These are phyloP conservation scores for Aspergillus persii DNA, from an alignment of 2,329 filamentous ascomycete species.

Conservation along the genomic window DNA sequence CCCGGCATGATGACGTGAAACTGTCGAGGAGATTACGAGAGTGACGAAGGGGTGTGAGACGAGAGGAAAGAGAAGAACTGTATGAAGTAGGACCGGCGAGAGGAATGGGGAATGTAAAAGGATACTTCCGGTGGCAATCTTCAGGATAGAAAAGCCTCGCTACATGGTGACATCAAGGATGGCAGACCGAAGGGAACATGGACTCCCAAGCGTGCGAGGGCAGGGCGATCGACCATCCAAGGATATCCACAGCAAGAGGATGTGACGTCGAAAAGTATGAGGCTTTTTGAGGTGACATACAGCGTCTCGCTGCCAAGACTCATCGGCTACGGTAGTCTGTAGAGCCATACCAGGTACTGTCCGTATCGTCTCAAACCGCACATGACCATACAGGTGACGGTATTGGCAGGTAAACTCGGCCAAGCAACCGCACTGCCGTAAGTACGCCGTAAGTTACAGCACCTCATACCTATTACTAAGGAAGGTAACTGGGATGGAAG, in stretches of 20 bases:
- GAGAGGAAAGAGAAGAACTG: neutral
- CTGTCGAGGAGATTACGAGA: conserved; percentile 13
- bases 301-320: too few relatives aligned
- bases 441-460: too few relatives aligned
- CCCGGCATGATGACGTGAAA: conserved; percentile 32
- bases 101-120: conserved; percentile 16
- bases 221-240: too few relatives aligned
- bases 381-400: too few relatives aligned
- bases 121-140: neutral
- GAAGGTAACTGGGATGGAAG: too few relatives aligned
- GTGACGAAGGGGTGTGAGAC: neutral
- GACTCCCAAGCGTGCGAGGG: too few relatives aligned
- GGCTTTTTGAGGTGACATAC: neutral
- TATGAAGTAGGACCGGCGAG: neutral
- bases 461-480: too few relatives aligned
- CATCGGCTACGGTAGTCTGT: too few relatives aligned
- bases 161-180: conserved; percentile 7
- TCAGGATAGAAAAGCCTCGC: neutral
- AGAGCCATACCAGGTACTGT: too few relatives aligned
- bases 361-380: too few relatives aligned
- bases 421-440: too few relatives aligned
- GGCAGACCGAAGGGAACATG: neutral
- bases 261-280: neutral
- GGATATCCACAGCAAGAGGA: neutral
- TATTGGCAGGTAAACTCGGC: too few relatives aligned